A percentile compares a stretch with the other conserved stretches of the same genome.
Evolutionary conservation across 202 grass and related monocot genomes (phyloP).

Genomic region (Cymbopogon flexuosus): DNA sequence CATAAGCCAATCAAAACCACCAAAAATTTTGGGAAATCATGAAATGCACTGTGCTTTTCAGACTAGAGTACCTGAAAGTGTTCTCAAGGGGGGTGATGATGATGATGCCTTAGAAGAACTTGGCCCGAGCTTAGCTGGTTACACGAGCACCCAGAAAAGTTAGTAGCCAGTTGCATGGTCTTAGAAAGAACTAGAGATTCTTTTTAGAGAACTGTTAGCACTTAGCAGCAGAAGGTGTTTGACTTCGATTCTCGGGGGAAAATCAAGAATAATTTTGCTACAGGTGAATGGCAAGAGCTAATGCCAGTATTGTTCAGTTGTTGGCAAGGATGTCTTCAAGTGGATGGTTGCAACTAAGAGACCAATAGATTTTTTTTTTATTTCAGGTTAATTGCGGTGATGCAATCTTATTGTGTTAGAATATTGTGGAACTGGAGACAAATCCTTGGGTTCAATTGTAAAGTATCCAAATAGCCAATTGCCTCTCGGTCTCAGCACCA

Average conservation of each 20-base stretch:
- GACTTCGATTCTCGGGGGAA: background rate
- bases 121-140: slow-evolving; percentile 37
- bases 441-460: background rate
- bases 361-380: background rate
- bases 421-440: background rate
- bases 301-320: background rate
- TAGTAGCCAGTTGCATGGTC: slow-evolving; percentile 13
- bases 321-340: background rate
- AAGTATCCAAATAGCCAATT: background rate
- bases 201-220: background rate
- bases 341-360: background rate
- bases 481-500: background rate
- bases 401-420: background rate
- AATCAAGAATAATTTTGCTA: background rate
- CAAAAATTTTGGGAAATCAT: background rate
- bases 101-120: slow-evolving; percentile 47
- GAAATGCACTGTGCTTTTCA: background rate
- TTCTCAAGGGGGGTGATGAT: slow-evolving; percentile 45
- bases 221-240: background rate
- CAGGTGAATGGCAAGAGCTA: background rate
- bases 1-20: background rate
- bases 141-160: background rate
- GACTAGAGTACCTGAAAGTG: slow-evolving; percentile 47
- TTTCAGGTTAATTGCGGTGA: background rate
- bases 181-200: slow-evolving; percentile 1